Evolutionary conservation across 495 filamentous ascomycete genomes (phyloP).

Genomic region (Penicillium canescens): DNA sequence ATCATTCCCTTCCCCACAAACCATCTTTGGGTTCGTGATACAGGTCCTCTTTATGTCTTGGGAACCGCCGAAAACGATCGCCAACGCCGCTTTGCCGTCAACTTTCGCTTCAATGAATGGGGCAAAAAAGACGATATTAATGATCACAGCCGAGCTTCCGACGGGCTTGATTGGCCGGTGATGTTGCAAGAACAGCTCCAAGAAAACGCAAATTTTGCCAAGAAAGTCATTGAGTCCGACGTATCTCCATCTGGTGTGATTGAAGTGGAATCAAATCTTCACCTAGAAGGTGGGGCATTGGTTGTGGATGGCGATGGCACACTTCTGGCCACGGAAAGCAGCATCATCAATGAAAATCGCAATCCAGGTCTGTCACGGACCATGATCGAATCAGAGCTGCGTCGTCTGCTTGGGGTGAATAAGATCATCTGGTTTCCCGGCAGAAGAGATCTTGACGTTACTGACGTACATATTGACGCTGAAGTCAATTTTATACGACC

Average conservation of each 20-base stretch:
- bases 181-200: slow-evolving; percentile 6
- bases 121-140: slow-evolving; percentile 11
- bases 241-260: slow-evolving; percentile 3
- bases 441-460: slow-evolving; percentile 16
- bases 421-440: slow-evolving; percentile 32
- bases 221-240: slow-evolving; percentile 10
- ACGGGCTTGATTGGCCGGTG: slow-evolving; percentile 10
- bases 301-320: slow-evolving; percentile 30
- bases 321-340: slow-evolving; percentile 26
- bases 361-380: slow-evolving; percentile 15
- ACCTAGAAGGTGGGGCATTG: slow-evolving; percentile 24
- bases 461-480: slow-evolving; percentile 25
- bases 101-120: slow-evolving; percentile 27
- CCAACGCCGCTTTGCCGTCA: slow-evolving; percentile 9
- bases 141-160: slow-evolving; percentile 1
- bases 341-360: slow-evolving; percentile 22
- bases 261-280: slow-evolving; percentile 11
- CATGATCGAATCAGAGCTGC: slow-evolving; percentile 20
- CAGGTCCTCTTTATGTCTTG: slow-evolving; percentile 21
- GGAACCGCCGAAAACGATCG: neutral
- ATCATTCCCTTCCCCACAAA: slow-evolving; percentile 19
- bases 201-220: slow-evolving; percentile 17
- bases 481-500: slow-evolving; percentile 19
- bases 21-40: slow-evolving; percentile 25
- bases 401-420: slow-evolving; percentile 13